Conservation (phyloP, 2,329 filamentous ascomycete species). For the Emergomyces pasteurianus region DNA sequence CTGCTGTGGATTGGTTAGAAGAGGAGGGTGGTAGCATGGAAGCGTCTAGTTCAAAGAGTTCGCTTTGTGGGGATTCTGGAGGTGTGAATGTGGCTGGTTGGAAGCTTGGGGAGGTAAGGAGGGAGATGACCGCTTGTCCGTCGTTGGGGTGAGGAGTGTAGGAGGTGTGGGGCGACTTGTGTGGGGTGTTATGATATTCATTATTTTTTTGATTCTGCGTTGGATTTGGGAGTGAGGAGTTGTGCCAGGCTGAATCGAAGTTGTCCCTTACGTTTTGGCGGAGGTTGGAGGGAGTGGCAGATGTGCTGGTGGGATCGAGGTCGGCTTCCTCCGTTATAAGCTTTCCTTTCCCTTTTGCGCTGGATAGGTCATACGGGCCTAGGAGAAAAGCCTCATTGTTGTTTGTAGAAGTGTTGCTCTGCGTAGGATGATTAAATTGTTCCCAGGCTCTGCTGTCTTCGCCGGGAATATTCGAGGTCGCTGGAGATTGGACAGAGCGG, state of each 20-base stretch:
- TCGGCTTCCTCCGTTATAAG: not conserved
- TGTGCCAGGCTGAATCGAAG: conserved; percentile 16
- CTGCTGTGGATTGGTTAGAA: not conserved
- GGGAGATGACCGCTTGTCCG: conserved; percentile 30
- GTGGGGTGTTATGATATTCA: not conserved
- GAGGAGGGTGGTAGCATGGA: not conserved
- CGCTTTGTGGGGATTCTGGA: conserved; percentile 13
- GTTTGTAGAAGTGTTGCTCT: not conserved
- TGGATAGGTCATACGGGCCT: not conserved
- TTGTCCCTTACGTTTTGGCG: not conserved
- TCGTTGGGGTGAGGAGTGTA: conserved; percentile 18
- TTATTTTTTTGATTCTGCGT: conserved; percentile 1
- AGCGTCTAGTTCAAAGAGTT: conserved; percentile 18
- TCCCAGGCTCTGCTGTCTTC: conserved; percentile 14
- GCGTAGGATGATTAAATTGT: conserved; percentile 14
- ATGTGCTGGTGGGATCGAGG: not conserved
- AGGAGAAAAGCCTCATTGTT: not conserved
- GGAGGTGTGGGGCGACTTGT: conserved; percentile 6
- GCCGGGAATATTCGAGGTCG: not conserved
- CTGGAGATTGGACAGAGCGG: conserved; percentile 10
- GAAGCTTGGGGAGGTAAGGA: conserved; percentile 26
- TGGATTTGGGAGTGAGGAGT: not conserved
- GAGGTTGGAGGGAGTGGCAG: not conserved
- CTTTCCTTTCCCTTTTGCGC: conserved; percentile 12
- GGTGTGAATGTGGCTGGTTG: conserved; percentile 12